Evolutionary conservation across 805 yeast genomes (phyloP).

Genomic region (Yarrowia osloensis): DNA sequence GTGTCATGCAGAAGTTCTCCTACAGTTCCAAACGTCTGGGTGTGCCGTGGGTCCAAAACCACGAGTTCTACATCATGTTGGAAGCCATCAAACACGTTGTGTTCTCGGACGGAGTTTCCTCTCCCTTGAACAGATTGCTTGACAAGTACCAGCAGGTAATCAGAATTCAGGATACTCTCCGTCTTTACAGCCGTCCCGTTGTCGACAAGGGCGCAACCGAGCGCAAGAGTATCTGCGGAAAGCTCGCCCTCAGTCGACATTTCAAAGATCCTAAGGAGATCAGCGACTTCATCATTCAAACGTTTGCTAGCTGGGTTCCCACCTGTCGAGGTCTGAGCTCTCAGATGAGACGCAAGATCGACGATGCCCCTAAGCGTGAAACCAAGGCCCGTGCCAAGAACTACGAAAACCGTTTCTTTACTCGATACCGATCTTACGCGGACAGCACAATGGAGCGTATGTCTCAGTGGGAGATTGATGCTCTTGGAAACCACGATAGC

Average conservation of each 20-base stretch:
- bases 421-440: not conserved
- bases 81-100: constrained; percentile 22
- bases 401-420: constrained; percentile 1
- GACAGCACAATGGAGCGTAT: not conserved
- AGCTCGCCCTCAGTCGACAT: not conserved
- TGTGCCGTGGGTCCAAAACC: constrained; percentile 18
- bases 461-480: constrained; percentile 6
- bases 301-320: constrained; percentile 12
- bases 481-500: not conserved
- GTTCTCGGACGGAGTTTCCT: constrained; percentile 19
- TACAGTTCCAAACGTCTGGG: not conserved
- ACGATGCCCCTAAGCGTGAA: constrained; percentile 5
- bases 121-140: constrained; percentile 10
- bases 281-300: constrained; percentile 11
- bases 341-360: not conserved
- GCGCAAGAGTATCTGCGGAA: constrained; percentile 7
- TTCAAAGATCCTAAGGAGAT: constrained; percentile 11
- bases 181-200: not conserved
- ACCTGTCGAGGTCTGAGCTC: constrained; percentile 19
- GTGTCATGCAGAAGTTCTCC: not conserved
- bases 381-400: not conserved
- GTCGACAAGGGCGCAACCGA: not conserved
- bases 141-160: constrained; percentile 21
- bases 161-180: constrained; percentile 8
- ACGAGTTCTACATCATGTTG: constrained; percentile 19